These are phyloP conservation scores for Chrysanthemum lavandulifolium DNA, from an alignment of 129 eudicot genomes.

Conservation along the genomic window DNA sequence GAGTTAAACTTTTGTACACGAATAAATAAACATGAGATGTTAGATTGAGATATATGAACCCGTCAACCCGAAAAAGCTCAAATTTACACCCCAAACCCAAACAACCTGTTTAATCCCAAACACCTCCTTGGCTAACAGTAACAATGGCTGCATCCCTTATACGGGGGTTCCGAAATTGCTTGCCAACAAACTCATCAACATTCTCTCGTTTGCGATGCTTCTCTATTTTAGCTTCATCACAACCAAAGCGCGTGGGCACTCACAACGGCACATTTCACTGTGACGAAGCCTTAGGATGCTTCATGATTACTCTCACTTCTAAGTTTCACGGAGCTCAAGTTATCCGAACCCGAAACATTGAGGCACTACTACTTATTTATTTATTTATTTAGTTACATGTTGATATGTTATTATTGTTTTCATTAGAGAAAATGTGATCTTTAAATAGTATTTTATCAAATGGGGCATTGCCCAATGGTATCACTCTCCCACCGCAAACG, in stretches of 20 bases:
- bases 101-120: not conserved
- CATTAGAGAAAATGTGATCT: no score
- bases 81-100: no score
- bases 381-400: no score
- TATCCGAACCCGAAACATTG: constrained; percentile 74
- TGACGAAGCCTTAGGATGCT: constrained; percentile 98
- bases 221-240: constrained; percentile 23
- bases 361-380: constrained; percentile 32
- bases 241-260: constrained; percentile 69
- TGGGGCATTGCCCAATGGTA: no score
- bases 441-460: no score
- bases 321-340: constrained; percentile 59
- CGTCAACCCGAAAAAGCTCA: no score
- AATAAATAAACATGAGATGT: no score
- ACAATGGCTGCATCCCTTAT: constrained; percentile 31
- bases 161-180: constrained; percentile 11
- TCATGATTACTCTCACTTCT: constrained; percentile 64
- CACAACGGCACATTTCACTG: constrained; percentile 98
- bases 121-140: not conserved
- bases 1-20: no score
- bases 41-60: no score
- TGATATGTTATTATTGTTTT: no score
- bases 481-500: no score
- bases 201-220: constrained; percentile 17
- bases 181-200: constrained; percentile 4